Conservation (phyloP, 352 stramenopile genomes). For the Elongisporangium prolatum region DNA sequence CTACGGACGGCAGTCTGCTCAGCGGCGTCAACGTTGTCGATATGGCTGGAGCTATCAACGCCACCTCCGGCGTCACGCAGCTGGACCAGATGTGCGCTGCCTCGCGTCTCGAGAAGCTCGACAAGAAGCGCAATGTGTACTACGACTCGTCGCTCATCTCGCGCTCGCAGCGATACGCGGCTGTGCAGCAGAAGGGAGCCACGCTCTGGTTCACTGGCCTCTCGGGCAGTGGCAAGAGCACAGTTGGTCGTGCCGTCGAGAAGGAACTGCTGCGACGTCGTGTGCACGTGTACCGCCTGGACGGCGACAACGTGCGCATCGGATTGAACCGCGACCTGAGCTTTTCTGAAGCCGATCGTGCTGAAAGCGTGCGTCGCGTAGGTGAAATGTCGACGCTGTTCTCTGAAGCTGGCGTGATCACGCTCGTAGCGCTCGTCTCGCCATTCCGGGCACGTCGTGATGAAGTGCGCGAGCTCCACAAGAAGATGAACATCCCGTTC, state of each 20-base stretch:
- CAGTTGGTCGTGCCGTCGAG: conserved; percentile 95
- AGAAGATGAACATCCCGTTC: conserved; percentile 94
- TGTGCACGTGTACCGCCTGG: conserved; percentile 96
- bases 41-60: neutral
- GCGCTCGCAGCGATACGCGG: conserved; percentile 58
- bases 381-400: conserved; percentile 97
- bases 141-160: conserved; percentile 76
- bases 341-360: conserved; percentile 94
- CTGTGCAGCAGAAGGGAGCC: conserved; percentile 93
- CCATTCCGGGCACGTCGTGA: conserved; percentile 94
- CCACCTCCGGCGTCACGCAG: conserved; percentile 16
- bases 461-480: conserved; percentile 89
- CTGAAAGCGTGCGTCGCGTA: conserved; percentile 95
- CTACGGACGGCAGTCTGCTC: neutral
- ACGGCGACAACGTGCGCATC: conserved; percentile 98
- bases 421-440: conserved; percentile 96
- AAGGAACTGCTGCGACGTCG: conserved; percentile 91
- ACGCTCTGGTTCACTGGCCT: conserved; percentile 99
- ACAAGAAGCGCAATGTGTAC: conserved; percentile 76
- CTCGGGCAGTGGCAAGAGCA: conserved; percentile 97
- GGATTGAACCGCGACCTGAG: conserved; percentile 96
- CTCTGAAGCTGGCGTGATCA: conserved; percentile 95
- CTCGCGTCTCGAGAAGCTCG: conserved; percentile 62
- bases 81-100: conserved; percentile 43
- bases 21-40: conserved; percentile 1